A percentile compares a stretch with the other conserved stretches of the same genome.
Evolutionary conservation across 371 early-diverging fungal genomes (phyloP).

Genomic region (Mortierella sp.): DNA sequence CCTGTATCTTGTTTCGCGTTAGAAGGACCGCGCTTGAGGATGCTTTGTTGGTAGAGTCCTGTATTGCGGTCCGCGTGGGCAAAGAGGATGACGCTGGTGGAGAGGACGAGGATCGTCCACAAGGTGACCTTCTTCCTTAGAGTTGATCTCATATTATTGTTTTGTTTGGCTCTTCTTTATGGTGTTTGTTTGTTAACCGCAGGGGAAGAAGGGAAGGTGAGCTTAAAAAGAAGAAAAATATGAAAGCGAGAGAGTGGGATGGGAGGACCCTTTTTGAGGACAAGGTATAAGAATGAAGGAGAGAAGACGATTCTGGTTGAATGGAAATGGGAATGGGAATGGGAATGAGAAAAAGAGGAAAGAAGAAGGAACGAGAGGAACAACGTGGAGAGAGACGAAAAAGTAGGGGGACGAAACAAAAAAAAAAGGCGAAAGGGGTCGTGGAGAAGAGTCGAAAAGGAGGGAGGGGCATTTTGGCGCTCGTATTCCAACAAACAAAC

Average conservation of each 20-base stretch:
- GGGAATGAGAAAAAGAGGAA: background rate
- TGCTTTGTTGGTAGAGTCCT: background rate
- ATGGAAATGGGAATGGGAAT: background rate
- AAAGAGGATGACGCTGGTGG: slow-evolving; percentile 2
- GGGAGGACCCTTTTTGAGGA: background rate
- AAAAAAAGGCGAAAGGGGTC: no score
- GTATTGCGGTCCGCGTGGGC: background rate
- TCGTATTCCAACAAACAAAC: background rate
- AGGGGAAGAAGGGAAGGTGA: background rate
- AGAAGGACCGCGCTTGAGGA: background rate
- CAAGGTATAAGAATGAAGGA: background rate
- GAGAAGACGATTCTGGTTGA: background rate
- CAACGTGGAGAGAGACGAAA: background rate
- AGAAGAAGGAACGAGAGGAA: background rate
- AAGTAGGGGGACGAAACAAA: background rate
- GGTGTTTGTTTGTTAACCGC: background rate
- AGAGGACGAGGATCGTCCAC: slow-evolving; percentile 13
- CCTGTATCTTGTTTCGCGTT: background rate
- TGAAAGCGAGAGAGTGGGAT: no score
- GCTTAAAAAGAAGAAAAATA: background rate
- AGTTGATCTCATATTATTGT: background rate
- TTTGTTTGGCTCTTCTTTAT: background rate
- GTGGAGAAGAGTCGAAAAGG: background rate
- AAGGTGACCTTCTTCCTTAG: background rate
- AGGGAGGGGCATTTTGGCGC: background rate